These are phyloP conservation scores for Debaryomyces sp. DNA, from an alignment of 1,139 yeast species.

Conservation along the genomic window DNA sequence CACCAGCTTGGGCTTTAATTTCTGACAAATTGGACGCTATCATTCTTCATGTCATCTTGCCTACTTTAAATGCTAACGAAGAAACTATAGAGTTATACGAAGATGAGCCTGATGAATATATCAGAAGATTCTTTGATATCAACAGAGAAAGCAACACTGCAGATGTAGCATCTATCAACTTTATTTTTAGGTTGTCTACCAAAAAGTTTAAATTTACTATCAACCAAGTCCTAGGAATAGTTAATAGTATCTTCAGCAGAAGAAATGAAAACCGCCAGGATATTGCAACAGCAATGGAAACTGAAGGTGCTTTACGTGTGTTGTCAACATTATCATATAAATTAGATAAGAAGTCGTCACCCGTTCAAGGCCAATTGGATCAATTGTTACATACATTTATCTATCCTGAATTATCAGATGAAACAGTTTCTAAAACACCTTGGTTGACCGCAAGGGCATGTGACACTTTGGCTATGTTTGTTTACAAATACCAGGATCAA, in stretches of 20 bases:
- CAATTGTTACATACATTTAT: conserved; percentile 46
- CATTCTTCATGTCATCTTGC: conserved; percentile 61
- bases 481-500: conserved; percentile 41
- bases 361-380: conserved; percentile 51
- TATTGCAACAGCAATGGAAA: conserved; percentile 37
- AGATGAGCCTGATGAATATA: conserved; percentile 74
- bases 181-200: conserved; percentile 55
- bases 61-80: conserved; percentile 59
- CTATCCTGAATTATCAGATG: conserved; percentile 47
- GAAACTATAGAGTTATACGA: conserved; percentile 65
- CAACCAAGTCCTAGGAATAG: conserved; percentile 43
- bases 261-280: conserved; percentile 37
- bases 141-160: conserved; percentile 75
- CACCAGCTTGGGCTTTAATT: conserved; percentile 57
- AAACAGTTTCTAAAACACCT: conserved; percentile 34
- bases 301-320: conserved; percentile 55
- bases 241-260: conserved; percentile 53
- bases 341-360: conserved; percentile 41
- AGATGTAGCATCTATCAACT: conserved; percentile 81
- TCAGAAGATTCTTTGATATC: conserved; percentile 68
- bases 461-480: conserved; percentile 53
- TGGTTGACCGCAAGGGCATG: conserved; percentile 61
- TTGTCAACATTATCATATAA: conserved; percentile 49
- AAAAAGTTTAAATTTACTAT: conserved; percentile 51
- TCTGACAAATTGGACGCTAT: conserved; percentile 61